These are phyloP conservation scores for Ceratobasidium sp. DNA, from an alignment of 1,284 basidiomycete genomes.

Conservation along the genomic window DNA sequence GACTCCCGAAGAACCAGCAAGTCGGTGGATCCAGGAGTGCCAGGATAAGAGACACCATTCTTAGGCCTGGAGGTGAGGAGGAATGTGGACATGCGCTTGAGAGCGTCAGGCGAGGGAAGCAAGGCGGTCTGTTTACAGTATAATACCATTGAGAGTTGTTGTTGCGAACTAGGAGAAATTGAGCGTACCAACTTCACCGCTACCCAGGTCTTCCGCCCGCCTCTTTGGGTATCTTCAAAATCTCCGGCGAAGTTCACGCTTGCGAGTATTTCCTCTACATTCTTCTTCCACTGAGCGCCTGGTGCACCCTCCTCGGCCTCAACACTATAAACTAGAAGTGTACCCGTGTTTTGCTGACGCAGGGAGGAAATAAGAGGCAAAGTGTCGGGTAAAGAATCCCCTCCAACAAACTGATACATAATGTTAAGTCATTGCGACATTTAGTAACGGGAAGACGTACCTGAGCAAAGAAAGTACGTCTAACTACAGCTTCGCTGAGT, in stretches of 20 bases:
- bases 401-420: constrained; percentile 78
- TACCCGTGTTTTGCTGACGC: constrained; percentile 76
- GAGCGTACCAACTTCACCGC: constrained; percentile 78
- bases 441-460: constrained; percentile 58
- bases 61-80: constrained; percentile 58
- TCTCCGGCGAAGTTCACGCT: constrained; percentile 82
- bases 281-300: constrained; percentile 59
- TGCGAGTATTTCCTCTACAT: constrained; percentile 77
- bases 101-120: constrained; percentile 67
- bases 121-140: constrained; percentile 68
- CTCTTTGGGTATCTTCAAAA: constrained; percentile 71
- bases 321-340: constrained; percentile 87
- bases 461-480: constrained; percentile 88
- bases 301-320: constrained; percentile 79
- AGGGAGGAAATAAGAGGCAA: constrained; percentile 74
- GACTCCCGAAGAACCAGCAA: constrained; percentile 59
- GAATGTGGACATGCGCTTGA: constrained; percentile 69
- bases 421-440: constrained; percentile 22
- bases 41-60: constrained; percentile 71
- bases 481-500: constrained; percentile 78
- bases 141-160: background rate
- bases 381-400: constrained; percentile 80
- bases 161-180: constrained; percentile 17
- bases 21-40: constrained; percentile 66
- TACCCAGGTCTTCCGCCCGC: constrained; percentile 76